These are phyloP conservation scores for Fagus sylvatica DNA, from an alignment of 306 rosid species.

Conservation along the genomic window DNA sequence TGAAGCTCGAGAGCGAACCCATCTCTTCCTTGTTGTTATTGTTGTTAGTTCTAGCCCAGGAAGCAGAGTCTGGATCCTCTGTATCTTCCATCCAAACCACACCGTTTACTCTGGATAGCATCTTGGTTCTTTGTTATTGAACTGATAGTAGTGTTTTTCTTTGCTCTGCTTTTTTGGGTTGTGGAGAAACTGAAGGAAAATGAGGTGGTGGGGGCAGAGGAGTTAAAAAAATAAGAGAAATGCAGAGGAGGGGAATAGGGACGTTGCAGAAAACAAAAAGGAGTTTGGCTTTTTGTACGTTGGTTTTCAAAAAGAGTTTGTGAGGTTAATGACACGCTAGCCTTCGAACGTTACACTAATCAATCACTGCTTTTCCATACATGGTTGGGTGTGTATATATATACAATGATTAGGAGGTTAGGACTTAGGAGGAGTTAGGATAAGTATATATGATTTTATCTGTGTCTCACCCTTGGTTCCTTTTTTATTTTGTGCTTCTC, in stretches of 20 bases:
- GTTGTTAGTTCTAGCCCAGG: constrained; percentile 48
- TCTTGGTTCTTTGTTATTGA: constrained; percentile 7
- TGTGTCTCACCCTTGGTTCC: background rate
- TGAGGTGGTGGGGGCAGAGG: background rate
- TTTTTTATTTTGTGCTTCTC: background rate
- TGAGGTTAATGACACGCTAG: constrained; percentile 11
- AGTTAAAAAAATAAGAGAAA: constrained; percentile 19
- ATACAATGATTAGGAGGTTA: no score
- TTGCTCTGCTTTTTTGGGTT: background rate
- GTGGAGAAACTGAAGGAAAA: background rate
- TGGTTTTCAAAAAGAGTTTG: background rate
- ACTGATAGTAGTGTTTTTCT: background rate
- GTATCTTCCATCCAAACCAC: constrained; percentile 53
- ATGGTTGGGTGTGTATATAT: background rate
- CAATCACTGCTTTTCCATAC: constrained; percentile 17
- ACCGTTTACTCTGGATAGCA: constrained; percentile 56
- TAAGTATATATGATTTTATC: background rate
- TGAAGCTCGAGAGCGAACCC: constrained; percentile 53
- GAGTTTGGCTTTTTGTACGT: constrained; percentile 25
- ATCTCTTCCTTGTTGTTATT: constrained; percentile 33
- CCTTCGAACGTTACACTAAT: constrained; percentile 21
- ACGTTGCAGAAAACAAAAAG: constrained; percentile 41
- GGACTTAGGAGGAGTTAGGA: background rate
- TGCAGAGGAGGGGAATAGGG: background rate
- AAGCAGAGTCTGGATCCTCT: constrained; percentile 42